Base-by-base conservation (phyloP, 306 rosid species). In the Prinsepia uniflora region DNA sequence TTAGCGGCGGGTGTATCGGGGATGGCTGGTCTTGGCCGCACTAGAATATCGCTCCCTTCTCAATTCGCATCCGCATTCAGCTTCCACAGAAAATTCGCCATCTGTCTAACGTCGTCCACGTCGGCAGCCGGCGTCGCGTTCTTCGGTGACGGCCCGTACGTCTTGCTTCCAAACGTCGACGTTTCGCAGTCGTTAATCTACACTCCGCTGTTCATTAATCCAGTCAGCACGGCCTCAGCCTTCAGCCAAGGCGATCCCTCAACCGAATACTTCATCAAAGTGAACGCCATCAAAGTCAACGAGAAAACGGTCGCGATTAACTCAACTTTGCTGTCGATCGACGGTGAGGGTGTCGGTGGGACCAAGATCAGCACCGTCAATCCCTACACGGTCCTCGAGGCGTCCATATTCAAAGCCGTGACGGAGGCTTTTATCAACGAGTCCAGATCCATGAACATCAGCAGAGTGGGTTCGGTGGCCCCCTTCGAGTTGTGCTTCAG, bases 301-400 rank as follows among this genome's bases (percentile, higher is more conserved):
- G 68, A 46, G 2, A 79, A 75, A 0, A 24, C 36, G 0, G 81
- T 90, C 0, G 13, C 82, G 0, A 1, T 88, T 2, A 90, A 90
- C 81, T 49, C 72, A 0, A 76, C 68, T 5, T n/a, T 90, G 69
- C 67, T 90, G 44, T 57, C 83, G 20, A 79, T 86, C 24, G 54
- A 87, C 30, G 1, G 17, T 0, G 7, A 83, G 4, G 98, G 96
- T 8, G 6, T 65, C 12, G 96, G 96, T 0, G 98, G 98, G 40
- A 85, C 96, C 1, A 89, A 87, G 79, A 81, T 92, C 10, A 92
- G 98, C 74, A 83, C 92, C 0, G 88, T 88, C 39, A 58, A 85
- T 22, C 87, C 90, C 8, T 87, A 89, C 90, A 84, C 90, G 0
- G 85, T 83, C 14, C 64, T 92, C 19, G 87, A 89, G 57, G 75